These are phyloP conservation scores for Tetradesmus lagerheimii DNA, from an alignment of 139 green algal species.

Conservation along the genomic window DNA sequence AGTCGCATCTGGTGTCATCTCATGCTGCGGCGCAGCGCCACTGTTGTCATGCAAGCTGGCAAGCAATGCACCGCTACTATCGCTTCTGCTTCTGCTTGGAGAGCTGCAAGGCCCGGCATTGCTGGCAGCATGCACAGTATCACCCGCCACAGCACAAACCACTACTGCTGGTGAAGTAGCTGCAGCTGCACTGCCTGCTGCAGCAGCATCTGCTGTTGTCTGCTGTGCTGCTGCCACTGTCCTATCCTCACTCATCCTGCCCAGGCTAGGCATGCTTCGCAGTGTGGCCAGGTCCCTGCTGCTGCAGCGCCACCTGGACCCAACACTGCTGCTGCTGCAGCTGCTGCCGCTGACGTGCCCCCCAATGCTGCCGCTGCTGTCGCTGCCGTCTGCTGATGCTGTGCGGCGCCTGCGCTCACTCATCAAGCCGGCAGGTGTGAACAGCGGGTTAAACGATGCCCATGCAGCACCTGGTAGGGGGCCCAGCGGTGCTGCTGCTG, in stretches of 20 bases:
- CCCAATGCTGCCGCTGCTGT: background rate
- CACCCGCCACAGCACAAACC: background rate
- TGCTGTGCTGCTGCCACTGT: background rate
- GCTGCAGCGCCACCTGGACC: constrained; percentile 10
- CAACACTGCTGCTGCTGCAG: constrained; percentile 1
- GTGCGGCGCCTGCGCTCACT: background rate
- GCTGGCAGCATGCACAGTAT: background rate
- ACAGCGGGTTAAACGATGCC: constrained; percentile 34
- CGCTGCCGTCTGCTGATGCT: background rate
- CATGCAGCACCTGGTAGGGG: background rate
- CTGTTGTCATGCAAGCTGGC: background rate
- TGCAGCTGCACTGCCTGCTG: background rate
- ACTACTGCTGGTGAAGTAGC: background rate
- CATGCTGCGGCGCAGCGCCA: background rate
- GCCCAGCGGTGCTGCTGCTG: background rate
- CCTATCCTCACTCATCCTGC: background rate
- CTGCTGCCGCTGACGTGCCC: background rate
- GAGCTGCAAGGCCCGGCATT: background rate
- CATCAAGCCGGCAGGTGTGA: constrained; percentile 15
- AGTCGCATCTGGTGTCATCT: background rate
- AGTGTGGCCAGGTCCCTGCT: background rate
- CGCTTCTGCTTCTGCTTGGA: background rate
- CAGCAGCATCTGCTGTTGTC: background rate
- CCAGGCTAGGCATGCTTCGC: background rate
- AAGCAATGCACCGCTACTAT: background rate